Percentiles rank a stretch among this genome's conserved stretches.
Conservation (phyloP, 179 eudicot species). For the Actinidia chinensis region DNA sequence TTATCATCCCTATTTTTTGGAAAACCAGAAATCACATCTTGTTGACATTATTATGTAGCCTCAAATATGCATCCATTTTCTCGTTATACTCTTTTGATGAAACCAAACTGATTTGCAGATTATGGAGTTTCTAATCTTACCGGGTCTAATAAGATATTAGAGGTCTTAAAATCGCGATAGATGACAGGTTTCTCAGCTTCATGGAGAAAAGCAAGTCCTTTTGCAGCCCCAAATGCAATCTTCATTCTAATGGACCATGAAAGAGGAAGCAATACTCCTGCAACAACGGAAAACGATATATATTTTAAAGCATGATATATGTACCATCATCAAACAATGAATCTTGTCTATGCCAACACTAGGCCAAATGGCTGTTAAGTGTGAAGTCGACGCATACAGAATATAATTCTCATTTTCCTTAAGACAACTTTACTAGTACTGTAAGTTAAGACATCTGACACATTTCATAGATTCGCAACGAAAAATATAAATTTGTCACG, state of each 20-base stretch:
- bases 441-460: too few relatives aligned
- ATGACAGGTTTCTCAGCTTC: slow-evolving; percentile 85
- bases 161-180: slow-evolving; percentile 95
- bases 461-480: background rate
- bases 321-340: background rate
- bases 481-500: background rate
- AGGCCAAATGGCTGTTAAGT: too few relatives aligned
- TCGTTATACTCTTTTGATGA: background rate
- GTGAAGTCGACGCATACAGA: too few relatives aligned
- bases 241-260: slow-evolving; percentile 90
- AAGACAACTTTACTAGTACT: too few relatives aligned
- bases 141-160: slow-evolving; percentile 78
- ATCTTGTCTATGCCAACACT: too few relatives aligned
- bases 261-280: slow-evolving; percentile 91
- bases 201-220: slow-evolving; percentile 94
- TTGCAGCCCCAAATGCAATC: slow-evolving; percentile 87
- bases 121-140: slow-evolving; percentile 32
- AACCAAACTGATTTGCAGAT: background rate
- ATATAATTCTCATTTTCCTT: too few relatives aligned
- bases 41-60: background rate
- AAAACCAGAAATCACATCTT: slow-evolving; percentile 2
- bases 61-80: background rate
- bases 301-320: background rate
- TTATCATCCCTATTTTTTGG: background rate
- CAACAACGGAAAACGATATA: slow-evolving; percentile 9